These are phyloP conservation scores for Pythium rishiriense DNA, from an alignment of 352 stramenopile genomes.

Conservation along the genomic window DNA sequence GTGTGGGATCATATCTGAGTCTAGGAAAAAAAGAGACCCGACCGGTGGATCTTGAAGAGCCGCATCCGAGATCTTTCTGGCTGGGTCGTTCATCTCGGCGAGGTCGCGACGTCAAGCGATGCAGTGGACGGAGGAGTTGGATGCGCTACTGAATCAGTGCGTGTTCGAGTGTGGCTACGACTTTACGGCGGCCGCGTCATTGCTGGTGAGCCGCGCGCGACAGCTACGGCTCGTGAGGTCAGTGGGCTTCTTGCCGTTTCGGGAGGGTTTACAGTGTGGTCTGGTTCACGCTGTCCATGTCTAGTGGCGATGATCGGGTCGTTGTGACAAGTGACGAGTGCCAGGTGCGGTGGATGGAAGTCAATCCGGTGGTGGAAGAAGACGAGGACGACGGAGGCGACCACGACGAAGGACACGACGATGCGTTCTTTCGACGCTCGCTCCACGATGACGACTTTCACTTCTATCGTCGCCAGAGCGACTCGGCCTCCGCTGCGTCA, in stretches of 20 bases:
- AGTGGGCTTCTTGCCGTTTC: background rate
- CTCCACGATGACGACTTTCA: constrained; percentile 17
- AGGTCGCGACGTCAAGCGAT: too few relatives aligned
- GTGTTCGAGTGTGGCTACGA: constrained; percentile 78
- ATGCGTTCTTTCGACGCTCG: constrained; percentile 16
- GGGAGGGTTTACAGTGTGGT: background rate
- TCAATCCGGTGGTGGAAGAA: constrained; percentile 56
- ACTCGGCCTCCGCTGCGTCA: background rate
- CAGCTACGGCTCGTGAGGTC: constrained; percentile 53
- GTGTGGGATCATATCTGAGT: too few relatives aligned
- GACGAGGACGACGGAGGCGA: constrained; percentile 26
- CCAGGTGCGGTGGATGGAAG: constrained; percentile 67
- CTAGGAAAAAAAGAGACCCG: too few relatives aligned
- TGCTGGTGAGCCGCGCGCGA: constrained; percentile 41
- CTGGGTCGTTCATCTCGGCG: too few relatives aligned
- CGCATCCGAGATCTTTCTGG: too few relatives aligned
- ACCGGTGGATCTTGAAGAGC: constrained; percentile 18
- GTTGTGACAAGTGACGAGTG: constrained; percentile 46
- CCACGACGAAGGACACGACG: background rate
- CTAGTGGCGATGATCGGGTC: constrained; percentile 25
- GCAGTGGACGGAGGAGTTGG: constrained; percentile 65
- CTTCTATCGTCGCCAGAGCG: constrained; percentile 1
- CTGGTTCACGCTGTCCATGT: constrained; percentile 1
- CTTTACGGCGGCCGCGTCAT: constrained; percentile 42
- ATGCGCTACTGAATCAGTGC: constrained; percentile 71